Conservation (phyloP, 352 stramenopile genomes). For the Phytophthora pluvialis region DNA sequence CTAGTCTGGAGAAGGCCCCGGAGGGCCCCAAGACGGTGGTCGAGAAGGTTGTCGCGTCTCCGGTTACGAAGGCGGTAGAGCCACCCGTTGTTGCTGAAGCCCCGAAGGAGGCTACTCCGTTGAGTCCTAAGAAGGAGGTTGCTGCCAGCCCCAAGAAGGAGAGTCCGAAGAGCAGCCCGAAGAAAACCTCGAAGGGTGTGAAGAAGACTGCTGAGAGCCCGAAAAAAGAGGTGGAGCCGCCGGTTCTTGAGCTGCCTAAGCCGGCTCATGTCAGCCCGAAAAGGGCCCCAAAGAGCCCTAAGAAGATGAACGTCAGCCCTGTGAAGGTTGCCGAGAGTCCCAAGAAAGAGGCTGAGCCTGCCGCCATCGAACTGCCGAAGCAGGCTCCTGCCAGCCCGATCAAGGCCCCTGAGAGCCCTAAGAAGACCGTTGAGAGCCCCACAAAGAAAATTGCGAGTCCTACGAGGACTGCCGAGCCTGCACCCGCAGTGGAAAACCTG, state of each 20-base stretch:
- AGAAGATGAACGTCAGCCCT: background rate
- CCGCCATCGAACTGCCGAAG: conserved; percentile 12
- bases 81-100: conserved; percentile 5
- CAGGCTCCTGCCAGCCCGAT: conserved; percentile 13
- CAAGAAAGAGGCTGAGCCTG: conserved; percentile 31
- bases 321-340: conserved; percentile 23
- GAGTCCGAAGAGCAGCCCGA: conserved; percentile 15
- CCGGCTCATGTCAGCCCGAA: conserved; percentile 4
- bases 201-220: conserved; percentile 25
- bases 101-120: background rate
- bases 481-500: conserved; percentile 20
- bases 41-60: conserved; percentile 9
- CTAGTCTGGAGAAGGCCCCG: conserved; percentile 7
- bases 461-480: conserved; percentile 17
- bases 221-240: conserved; percentile 32
- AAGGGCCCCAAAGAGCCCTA: conserved; percentile 10
- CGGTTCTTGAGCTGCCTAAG: conserved; percentile 22
- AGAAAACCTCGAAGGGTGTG: conserved; percentile 15
- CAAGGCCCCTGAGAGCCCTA: conserved; percentile 7
- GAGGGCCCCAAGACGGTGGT: conserved; percentile 13
- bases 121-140: conserved; percentile 15
- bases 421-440: conserved; percentile 29
- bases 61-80: conserved; percentile 12
- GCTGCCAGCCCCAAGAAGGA: conserved; percentile 10
- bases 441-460: conserved; percentile 24